These are phyloP conservation scores for Amaranthus cruentus DNA, from an alignment of 148 eudicot genomes.

Conservation along the genomic window DNA sequence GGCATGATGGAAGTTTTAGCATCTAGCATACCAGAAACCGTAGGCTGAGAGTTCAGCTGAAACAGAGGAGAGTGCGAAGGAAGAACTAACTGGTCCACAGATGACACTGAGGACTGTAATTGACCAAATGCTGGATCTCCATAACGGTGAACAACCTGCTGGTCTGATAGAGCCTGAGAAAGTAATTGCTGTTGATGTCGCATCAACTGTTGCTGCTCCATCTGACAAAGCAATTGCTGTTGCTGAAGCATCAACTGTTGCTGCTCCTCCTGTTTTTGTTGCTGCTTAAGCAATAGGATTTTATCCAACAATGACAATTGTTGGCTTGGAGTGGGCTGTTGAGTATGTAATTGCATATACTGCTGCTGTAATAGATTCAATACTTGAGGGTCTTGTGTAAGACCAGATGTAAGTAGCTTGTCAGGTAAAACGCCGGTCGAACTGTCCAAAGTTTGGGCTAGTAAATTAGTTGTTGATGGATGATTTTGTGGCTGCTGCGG, in stretches of 20 bases:
- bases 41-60: conserved; percentile 46
- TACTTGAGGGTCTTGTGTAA: conserved; percentile 72
- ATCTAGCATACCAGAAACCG: conserved; percentile 35
- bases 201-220: too few species aligned
- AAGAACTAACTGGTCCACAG: conserved; percentile 32
- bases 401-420: conserved; percentile 59
- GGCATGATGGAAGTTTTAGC: conserved; percentile 37
- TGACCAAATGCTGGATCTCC: conserved; percentile 48
- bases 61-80: conserved; percentile 35
- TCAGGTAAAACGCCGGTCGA: conserved; percentile 42
- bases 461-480: conserved; percentile 38
- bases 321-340: conserved; percentile 47
- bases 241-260: conserved; percentile 61
- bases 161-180: conserved; percentile 67
- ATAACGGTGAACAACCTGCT: conserved; percentile 47
- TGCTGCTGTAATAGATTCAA: conserved; percentile 77
- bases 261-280: conserved; percentile 83
- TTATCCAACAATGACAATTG: conserved; percentile 69
- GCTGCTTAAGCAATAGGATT: conserved; percentile 67
- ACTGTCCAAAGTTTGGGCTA: conserved; percentile 45
- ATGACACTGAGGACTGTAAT: conserved; percentile 40
- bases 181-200: conserved; percentile 2
- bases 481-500: conserved; percentile 64
- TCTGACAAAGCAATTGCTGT: conserved; percentile 42
- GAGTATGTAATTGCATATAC: conserved; percentile 69